A percentile compares a stretch with the other conserved stretches of the same genome.
phyloP scores from a whole-genome alignment of 768 basidiomycete genomes.

The Mycena crocata region DNA sequence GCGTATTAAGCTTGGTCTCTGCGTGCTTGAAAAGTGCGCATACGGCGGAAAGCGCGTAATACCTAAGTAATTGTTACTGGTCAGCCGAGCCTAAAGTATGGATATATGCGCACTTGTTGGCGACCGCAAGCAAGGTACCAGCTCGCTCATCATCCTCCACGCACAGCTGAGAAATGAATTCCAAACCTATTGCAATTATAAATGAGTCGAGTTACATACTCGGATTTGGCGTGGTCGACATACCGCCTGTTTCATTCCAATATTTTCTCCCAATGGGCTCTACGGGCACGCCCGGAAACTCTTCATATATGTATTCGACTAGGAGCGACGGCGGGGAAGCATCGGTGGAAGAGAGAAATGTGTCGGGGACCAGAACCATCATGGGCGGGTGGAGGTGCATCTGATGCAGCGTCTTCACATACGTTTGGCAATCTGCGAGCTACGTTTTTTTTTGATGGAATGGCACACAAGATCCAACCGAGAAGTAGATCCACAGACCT shows the following conservation, averaged over 20 bases:
- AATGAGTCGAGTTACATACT: background rate
- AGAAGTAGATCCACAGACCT: slow-evolving; percentile 63
- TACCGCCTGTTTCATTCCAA: slow-evolving; percentile 89
- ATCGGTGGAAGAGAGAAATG: slow-evolving; percentile 74
- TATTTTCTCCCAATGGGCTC: slow-evolving; percentile 82
- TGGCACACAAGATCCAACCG: slow-evolving; percentile 12
- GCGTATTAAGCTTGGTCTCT: slow-evolving; percentile 74
- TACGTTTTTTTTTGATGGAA: slow-evolving; percentile 42
- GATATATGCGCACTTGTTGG: slow-evolving; percentile 76
- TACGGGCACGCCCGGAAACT: slow-evolving; percentile 74
- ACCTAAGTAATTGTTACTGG: slow-evolving; percentile 68
- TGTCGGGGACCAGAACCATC: slow-evolving; percentile 85
- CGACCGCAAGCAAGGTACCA: slow-evolving; percentile 80
- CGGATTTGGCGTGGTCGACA: slow-evolving; percentile 24
- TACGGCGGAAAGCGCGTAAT: slow-evolving; percentile 88
- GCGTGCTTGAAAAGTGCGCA: slow-evolving; percentile 91
- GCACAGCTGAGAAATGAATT: slow-evolving; percentile 82
- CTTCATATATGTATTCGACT: slow-evolving; percentile 78
- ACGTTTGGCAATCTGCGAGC: slow-evolving; percentile 90
- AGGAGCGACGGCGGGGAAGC: slow-evolving; percentile 67
- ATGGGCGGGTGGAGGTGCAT: slow-evolving; percentile 82
- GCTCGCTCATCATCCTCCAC: slow-evolving; percentile 86
- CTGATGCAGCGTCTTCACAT: slow-evolving; percentile 89
- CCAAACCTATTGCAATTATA: slow-evolving; percentile 63
- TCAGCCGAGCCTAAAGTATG: slow-evolving; percentile 12